These are phyloP conservation scores for button mushroom (Agaricus bisporus) DNA, from an alignment of 768 basidiomycete species.

Conservation along the genomic window DNA sequence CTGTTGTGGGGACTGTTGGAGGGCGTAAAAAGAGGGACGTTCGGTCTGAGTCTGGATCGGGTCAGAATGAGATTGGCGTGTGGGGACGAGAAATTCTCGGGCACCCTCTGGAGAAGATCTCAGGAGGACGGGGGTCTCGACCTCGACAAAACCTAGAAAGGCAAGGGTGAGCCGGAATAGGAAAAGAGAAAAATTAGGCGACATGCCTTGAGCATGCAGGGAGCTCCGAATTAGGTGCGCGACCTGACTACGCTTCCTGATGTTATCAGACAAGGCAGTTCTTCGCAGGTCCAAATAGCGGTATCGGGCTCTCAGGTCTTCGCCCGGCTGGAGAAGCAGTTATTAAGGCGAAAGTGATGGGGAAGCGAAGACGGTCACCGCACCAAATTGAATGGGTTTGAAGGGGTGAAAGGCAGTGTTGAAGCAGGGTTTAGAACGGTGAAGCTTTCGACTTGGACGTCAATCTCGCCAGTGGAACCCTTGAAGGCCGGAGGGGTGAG, in stretches of 20 bases:
- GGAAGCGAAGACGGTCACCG: conserved; percentile 21
- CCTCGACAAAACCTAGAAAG: conserved; percentile 76
- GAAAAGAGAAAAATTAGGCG: conserved; percentile 8
- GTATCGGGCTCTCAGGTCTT: conserved; percentile 78
- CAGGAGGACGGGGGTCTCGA: conserved; percentile 88
- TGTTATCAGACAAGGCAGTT: conserved; percentile 63
- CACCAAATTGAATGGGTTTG: conserved; percentile 70
- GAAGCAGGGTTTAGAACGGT: conserved; percentile 78
- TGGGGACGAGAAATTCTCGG: conserved; percentile 87
- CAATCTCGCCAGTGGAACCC: conserved; percentile 69
- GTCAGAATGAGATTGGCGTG: conserved; percentile 36
- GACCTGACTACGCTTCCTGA: conserved; percentile 79
- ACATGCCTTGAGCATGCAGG: conserved; percentile 65
- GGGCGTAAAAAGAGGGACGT: conserved; percentile 67
- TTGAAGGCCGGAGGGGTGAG: conserved; percentile 22
- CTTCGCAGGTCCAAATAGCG: conserved; percentile 89
- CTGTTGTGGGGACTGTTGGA: conserved; percentile 94
- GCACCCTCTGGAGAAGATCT: conserved; percentile 94
- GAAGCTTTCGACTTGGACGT: conserved; percentile 67
- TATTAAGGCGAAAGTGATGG: conserved; percentile 10
- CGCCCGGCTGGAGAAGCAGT: conserved; percentile 55
- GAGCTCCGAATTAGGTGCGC: conserved; percentile 69
- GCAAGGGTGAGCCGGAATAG: conserved; percentile 5
- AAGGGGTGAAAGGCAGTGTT: conserved; percentile 80
- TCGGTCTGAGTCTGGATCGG: conserved; percentile 14